These are phyloP conservation scores for Protomyces lactucae-debilis DNA, from an alignment of 1,139 yeast species.

Conservation along the genomic window DNA sequence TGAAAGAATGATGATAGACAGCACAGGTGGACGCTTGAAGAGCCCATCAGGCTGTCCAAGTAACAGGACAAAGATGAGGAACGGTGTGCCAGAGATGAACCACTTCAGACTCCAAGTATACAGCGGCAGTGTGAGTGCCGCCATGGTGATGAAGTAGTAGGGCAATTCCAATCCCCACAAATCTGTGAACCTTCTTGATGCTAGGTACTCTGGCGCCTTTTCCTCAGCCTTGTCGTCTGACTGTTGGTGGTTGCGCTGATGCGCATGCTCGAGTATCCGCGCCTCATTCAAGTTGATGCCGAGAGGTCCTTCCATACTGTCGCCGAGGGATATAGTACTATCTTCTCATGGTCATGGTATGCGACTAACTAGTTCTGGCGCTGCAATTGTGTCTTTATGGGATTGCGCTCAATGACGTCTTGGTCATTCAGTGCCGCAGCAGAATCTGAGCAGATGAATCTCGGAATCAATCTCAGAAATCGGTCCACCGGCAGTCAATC, in stretches of 20 bases:
- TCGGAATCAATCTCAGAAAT: too few species aligned
- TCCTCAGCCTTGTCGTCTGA: not conserved
- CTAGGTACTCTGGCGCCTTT: not conserved
- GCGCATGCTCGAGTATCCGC: not conserved
- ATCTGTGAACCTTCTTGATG: not conserved
- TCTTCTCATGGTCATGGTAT: too few species aligned
- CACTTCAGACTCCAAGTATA: conserved; percentile 12
- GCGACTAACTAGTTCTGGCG: too few species aligned
- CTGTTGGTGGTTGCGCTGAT: not conserved
- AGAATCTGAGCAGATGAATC: too few species aligned
- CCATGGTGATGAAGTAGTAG: conserved; percentile 15
- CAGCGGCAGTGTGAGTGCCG: conserved; percentile 11
- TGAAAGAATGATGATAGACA: not conserved
- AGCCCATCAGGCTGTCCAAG: conserved; percentile 4
- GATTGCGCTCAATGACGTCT: too few species aligned
- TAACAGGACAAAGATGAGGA: conserved; percentile 1
- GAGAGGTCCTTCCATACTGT: not conserved
- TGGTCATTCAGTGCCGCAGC: too few species aligned
- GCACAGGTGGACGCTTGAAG: not conserved
- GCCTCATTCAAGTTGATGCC: not conserved
- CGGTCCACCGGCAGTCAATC: too few species aligned
- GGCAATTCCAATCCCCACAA: conserved; percentile 13
- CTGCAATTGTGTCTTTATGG: too few species aligned
- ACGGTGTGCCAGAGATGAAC: conserved; percentile 17
- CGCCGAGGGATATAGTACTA: too few species aligned